Conservation (phyloP, 176 grass and related monocot genomes). For the Melocanna baccifera region DNA sequence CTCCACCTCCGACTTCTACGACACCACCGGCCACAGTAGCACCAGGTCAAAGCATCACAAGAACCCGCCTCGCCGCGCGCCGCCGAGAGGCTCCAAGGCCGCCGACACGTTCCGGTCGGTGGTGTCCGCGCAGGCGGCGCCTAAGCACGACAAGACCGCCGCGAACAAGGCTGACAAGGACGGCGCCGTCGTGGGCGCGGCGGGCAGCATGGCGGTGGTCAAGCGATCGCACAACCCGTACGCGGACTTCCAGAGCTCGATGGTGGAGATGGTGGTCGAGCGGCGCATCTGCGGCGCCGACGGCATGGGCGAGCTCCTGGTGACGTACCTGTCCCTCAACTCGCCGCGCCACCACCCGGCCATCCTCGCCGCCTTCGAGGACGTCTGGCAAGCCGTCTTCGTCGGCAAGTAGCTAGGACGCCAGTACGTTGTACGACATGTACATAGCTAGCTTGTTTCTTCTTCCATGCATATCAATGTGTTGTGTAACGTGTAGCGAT, state of each 20-base stretch:
- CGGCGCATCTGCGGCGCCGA: conserved; percentile 30
- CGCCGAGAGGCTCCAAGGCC: not conserved
- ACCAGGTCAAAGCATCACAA: conserved; percentile 3
- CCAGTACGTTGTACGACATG: not conserved
- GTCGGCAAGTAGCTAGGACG: not conserved
- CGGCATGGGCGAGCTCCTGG: conserved; percentile 54
- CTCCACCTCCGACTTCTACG: conserved; percentile 51
- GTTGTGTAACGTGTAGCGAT: not conserved
- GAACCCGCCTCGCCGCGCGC: not conserved
- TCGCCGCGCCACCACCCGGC: conserved; percentile 52
- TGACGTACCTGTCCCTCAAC: conserved; percentile 63
- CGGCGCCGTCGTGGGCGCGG: not conserved
- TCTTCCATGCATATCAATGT: not conserved
- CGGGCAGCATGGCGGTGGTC: conserved; percentile 44
- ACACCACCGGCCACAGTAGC: not conserved
- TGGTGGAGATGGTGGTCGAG: conserved; percentile 76
- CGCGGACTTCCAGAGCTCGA: conserved; percentile 73
- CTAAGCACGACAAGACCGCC: not conserved
- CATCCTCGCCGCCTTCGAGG: conserved; percentile 71
- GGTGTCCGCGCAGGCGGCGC: not conserved
- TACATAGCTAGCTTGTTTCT: not conserved
- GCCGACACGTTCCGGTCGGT: not conserved
- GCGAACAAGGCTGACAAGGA: not conserved
- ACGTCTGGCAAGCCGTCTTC: conserved; percentile 61
- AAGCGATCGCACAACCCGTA: conserved; percentile 67